These are phyloP conservation scores for Alternaria alternata DNA, from an alignment of 2,329 filamentous ascomycete genomes.

Conservation along the genomic window DNA sequence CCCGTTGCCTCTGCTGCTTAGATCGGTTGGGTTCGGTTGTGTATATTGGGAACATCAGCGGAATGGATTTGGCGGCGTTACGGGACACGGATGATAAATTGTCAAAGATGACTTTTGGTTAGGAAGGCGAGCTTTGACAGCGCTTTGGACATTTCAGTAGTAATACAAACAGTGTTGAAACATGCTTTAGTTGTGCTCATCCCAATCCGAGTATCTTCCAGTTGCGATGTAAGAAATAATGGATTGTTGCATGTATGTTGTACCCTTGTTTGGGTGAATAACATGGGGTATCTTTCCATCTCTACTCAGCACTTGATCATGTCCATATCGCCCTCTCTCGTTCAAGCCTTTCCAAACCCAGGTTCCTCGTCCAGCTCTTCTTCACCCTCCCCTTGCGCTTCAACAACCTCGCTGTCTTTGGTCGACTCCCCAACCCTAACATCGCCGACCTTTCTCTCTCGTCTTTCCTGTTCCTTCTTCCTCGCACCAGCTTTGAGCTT, in stretches of 20 bases:
- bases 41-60: slow-evolving; percentile 4
- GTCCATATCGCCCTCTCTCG: neutral
- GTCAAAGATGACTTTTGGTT: neutral
- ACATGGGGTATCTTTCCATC: neutral
- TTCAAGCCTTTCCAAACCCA: slow-evolving; percentile 42
- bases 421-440: slow-evolving; percentile 22
- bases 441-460: slow-evolving; percentile 27
- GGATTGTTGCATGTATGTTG: neutral
- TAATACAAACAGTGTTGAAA: neutral
- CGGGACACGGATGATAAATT: neutral
- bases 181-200: neutral
- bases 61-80: neutral
- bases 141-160: neutral
- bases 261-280: neutral
- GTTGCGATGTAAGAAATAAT: neutral
- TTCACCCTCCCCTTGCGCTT: slow-evolving; percentile 12
- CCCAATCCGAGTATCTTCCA: too few relatives aligned
- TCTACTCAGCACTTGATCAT: neutral
- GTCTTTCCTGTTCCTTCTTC: slow-evolving; percentile 44
- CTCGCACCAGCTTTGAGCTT: slow-evolving; percentile 70
- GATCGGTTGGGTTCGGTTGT: neutral
- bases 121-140: neutral
- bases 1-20: slow-evolving; percentile 45
- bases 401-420: slow-evolving; percentile 25
- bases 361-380: slow-evolving; percentile 32